Evolutionary conservation across 768 basidiomycete species (phyloP).

Genomic region (Cyclocybe cylindracea): DNA sequence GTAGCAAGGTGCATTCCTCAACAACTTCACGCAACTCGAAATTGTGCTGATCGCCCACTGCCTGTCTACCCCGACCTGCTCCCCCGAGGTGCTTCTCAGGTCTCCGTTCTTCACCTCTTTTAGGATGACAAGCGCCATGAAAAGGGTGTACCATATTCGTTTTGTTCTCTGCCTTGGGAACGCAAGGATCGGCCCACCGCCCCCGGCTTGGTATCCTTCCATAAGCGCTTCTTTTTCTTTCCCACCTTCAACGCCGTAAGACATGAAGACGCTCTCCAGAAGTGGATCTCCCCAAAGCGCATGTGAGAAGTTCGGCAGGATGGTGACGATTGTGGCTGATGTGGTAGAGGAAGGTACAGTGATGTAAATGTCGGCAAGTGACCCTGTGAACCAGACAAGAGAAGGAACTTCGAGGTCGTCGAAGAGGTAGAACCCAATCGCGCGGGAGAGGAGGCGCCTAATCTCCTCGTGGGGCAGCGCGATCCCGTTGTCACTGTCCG

Average conservation of each 20-base stretch:
- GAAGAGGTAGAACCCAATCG: constrained; percentile 75
- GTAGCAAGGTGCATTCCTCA: constrained; percentile 56
- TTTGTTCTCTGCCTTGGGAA: constrained; percentile 76
- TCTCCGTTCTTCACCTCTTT: constrained; percentile 29
- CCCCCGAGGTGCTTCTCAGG: background rate
- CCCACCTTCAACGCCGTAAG: constrained; percentile 37
- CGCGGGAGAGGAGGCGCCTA: constrained; percentile 57
- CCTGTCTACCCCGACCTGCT: constrained; percentile 21
- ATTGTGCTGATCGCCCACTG: constrained; percentile 46
- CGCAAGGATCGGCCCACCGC: constrained; percentile 49
- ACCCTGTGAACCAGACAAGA: constrained; percentile 63
- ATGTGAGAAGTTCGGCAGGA: constrained; percentile 51
- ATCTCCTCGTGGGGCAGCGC: constrained; percentile 44
- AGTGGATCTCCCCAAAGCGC: constrained; percentile 80
- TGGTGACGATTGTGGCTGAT: constrained; percentile 37
- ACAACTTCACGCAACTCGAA: constrained; percentile 33
- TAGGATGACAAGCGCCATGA: constrained; percentile 57
- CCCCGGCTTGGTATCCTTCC: constrained; percentile 60
- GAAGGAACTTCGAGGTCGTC: constrained; percentile 76
- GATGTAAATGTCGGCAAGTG: constrained; percentile 59
- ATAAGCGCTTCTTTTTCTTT: constrained; percentile 36
- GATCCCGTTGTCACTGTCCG: constrained; percentile 15
- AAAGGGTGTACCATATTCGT: constrained; percentile 74
- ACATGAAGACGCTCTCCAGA: constrained; percentile 65
- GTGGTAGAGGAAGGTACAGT: constrained; percentile 28